Base-by-base conservation (phyloP, 2,329 filamentous ascomycete species). In the Ceratocystis harringtonii region DNA sequence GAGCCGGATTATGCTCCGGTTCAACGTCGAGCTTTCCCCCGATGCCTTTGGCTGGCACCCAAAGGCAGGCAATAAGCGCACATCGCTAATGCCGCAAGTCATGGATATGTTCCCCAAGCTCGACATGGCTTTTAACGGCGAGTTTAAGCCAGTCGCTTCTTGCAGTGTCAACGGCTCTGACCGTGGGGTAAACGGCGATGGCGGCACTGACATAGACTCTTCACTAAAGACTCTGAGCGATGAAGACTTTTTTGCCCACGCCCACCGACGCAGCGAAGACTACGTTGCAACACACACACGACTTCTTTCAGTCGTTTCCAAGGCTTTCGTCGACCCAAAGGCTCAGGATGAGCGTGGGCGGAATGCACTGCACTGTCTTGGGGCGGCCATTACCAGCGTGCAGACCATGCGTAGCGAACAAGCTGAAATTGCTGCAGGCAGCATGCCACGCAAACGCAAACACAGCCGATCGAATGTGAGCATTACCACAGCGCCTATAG, bases 321-420 rank as follows among this genome's bases (percentile, higher is more conserved):
- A 43, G 4, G 72, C 72, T 0, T 57, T 60, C 0, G 4, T 45
- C 0, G 62, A 71, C 2, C 72, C 72, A 0, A 25, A 10, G 0
- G 43, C 69, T 0, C 72, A 76, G 52, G 78, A 81, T 68, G 48
- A 72, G 1, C 71, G 77, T 4, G 81, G 82, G 4, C 78, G 80
- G 25, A 84, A 84, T 67, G 81, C 78, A 7, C 74, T 84, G 17
- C 82, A 84, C 69, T 83, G 80, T 68, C 77, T 84, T n/a, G 81
- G 81, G 1, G 77, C 79, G 67, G 80, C 78, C 5, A 77, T 77
- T n/a, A 72, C 83, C 1, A 76, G 77, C 68, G 65, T 72, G 41
- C 71, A 73, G 3, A 75, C 74, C 25, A 67, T 57, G 44, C 45
- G 36, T 22, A 32, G 48, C 22, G 65, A 66, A 41, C 62, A 64